Evolutionary conservation across 441 rosid genomes (phyloP).

Genomic region (Populus trichocarpa): DNA sequence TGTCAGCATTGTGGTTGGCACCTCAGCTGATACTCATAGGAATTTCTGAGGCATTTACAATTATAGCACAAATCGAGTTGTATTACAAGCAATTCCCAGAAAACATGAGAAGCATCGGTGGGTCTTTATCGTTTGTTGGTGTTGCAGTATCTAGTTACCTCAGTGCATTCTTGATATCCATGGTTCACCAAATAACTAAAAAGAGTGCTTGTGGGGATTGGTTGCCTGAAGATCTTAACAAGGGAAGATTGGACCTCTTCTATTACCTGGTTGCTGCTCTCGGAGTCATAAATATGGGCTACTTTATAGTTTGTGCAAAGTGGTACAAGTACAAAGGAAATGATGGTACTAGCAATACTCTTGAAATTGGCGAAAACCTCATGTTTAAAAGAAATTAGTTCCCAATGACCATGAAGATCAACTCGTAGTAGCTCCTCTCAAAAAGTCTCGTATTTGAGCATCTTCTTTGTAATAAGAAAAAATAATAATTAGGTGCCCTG

Average conservation of each 20-base stretch:
- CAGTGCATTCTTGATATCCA: constrained; percentile 44
- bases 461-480: no score
- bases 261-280: constrained; percentile 53
- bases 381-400: constrained; percentile 9
- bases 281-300: constrained; percentile 37
- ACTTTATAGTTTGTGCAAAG: constrained; percentile 45
- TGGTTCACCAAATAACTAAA: constrained; percentile 38
- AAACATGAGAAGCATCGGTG: constrained; percentile 63
- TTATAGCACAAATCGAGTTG: constrained; percentile 49
- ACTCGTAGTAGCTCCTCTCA: no score
- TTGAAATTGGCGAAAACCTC: constrained; percentile 24
- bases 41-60: constrained; percentile 46
- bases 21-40: constrained; percentile 67
- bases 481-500: no score
- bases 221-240: constrained; percentile 60
- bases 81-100: constrained; percentile 72
- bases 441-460: no score
- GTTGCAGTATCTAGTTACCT: constrained; percentile 44
- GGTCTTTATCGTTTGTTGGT: constrained; percentile 47
- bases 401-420: no score
- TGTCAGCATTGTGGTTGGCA: constrained; percentile 59
- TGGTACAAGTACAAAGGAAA: constrained; percentile 64
- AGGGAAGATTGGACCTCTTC: constrained; percentile 51
- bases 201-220: constrained; percentile 34
- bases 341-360: constrained; percentile 7